Percentiles rank a stretch among this genome's conserved stretches.
phyloP scores from a whole-genome alignment of 73 alveolate genomes.

The Tetrahymena elliotti region DNA sequence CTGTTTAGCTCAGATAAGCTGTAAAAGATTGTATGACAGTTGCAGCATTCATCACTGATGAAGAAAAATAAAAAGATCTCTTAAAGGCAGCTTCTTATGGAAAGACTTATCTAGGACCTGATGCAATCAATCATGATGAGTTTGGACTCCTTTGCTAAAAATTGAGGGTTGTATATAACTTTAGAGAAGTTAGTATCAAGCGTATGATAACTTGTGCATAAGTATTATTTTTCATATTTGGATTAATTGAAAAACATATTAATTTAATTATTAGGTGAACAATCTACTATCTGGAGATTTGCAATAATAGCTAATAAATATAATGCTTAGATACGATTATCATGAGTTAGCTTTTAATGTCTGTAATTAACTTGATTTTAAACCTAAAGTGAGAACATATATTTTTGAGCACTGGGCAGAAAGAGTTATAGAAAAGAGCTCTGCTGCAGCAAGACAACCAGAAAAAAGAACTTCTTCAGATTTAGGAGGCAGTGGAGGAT shows the following conservation, averaged over 20 bases:
- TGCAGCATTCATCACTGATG: slow-evolving; percentile 39
- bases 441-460: background rate
- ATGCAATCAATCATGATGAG: slow-evolving; percentile 30
- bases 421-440: slow-evolving; percentile 19
- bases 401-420: slow-evolving; percentile 55
- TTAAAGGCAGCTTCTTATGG: slow-evolving; percentile 55
- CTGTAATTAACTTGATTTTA: slow-evolving; percentile 17
- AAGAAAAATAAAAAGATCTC: slow-evolving; percentile 28
- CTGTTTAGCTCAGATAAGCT: slow-evolving; percentile 20
- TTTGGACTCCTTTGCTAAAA: slow-evolving; percentile 10
- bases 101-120: slow-evolving; percentile 35
- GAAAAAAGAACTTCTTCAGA: background rate
- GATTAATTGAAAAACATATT: background rate
- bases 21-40: slow-evolving; percentile 36
- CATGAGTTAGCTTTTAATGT: slow-evolving; percentile 45
- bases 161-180: slow-evolving; percentile 32
- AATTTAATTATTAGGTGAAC: background rate
- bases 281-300: background rate
- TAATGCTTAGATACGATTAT: slow-evolving; percentile 21
- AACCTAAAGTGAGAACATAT: slow-evolving; percentile 14
- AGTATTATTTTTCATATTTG: background rate
- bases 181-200: background rate
- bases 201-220: background rate
- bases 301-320: background rate
- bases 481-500: background rate